Conservation (phyloP, 2,329 filamentous ascomycete species). For the Fusarium robinianum region DNA sequence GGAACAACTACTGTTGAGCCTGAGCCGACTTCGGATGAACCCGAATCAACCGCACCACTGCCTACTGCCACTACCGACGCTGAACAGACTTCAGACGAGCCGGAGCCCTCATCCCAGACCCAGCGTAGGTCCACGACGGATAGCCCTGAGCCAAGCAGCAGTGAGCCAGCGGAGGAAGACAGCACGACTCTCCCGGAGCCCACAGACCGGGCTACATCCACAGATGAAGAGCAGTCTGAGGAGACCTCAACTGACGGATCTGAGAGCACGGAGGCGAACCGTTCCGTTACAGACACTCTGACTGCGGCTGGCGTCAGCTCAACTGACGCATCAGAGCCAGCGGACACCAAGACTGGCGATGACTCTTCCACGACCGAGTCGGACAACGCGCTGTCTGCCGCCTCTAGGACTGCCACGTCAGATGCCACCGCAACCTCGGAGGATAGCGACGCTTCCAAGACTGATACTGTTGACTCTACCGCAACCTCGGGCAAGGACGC, state of each 20-base stretch:
- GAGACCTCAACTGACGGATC: slow-evolving; percentile 25
- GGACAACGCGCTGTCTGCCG: slow-evolving; percentile 12
- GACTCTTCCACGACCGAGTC: neutral
- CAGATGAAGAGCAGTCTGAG: slow-evolving; percentile 19
- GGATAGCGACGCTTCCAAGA: slow-evolving; percentile 3
- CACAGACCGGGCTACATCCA: slow-evolving; percentile 12
- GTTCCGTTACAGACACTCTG: slow-evolving; percentile 17
- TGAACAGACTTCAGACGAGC: slow-evolving; percentile 5
- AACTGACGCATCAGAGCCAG: slow-evolving; percentile 8
- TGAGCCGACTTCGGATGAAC: neutral
- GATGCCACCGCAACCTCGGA: slow-evolving; percentile 7
- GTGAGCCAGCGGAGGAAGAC: neutral
- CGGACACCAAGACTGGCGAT: slow-evolving; percentile 6
- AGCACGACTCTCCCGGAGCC: neutral
- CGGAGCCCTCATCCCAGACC: slow-evolving; percentile 3
- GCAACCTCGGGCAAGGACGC: slow-evolving; percentile 6
- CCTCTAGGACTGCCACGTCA: slow-evolving; percentile 16
- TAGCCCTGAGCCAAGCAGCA: slow-evolving; percentile 16
- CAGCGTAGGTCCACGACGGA: slow-evolving; percentile 8
- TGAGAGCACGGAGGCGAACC: slow-evolving; percentile 27
- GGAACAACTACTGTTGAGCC: neutral
- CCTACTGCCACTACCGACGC: neutral
- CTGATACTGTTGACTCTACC: neutral
- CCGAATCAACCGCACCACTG: slow-evolving; percentile 3
- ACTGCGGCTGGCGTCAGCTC: slow-evolving; percentile 1